These are phyloP conservation scores for Dothidotthia symphoricarpi DNA, from an alignment of 2,329 filamentous ascomycete genomes.

Conservation along the genomic window DNA sequence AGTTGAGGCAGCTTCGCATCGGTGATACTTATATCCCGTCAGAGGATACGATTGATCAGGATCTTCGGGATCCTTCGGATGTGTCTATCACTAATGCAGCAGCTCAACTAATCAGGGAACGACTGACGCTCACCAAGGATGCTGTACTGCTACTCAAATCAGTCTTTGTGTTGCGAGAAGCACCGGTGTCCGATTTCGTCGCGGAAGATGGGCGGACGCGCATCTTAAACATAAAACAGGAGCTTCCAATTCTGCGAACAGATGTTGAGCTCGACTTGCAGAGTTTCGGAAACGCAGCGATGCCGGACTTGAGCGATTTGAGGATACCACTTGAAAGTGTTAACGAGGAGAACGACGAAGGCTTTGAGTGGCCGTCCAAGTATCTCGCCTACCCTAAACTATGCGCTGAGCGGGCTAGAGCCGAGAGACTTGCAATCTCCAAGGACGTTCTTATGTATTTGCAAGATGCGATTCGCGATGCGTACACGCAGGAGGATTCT, in stretches of 20 bases:
- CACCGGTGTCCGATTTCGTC: background rate
- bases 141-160: slow-evolving; percentile 29
- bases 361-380: slow-evolving; percentile 43
- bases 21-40: slow-evolving; percentile 11
- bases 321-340: slow-evolving; percentile 37
- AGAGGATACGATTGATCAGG: slow-evolving; percentile 10
- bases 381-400: slow-evolving; percentile 31
- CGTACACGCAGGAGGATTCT: slow-evolving; percentile 18
- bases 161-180: slow-evolving; percentile 9
- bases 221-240: slow-evolving; percentile 41
- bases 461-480: slow-evolving; percentile 33
- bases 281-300: slow-evolving; percentile 32
- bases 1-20: slow-evolving; percentile 19
- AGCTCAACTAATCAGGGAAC: slow-evolving; percentile 24
- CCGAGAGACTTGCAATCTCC: slow-evolving; percentile 43
- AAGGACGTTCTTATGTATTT: slow-evolving; percentile 39
- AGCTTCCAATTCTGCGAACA: slow-evolving; percentile 48
- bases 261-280: slow-evolving; percentile 49
- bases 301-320: slow-evolving; percentile 30
- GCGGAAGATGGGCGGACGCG: slow-evolving; percentile 13
- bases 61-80: slow-evolving; percentile 22
- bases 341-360: slow-evolving; percentile 45
- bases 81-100: slow-evolving; percentile 11
- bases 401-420: slow-evolving; percentile 18
- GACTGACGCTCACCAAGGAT: slow-evolving; percentile 30